phyloP scores from a whole-genome alignment of 2,329 filamentous ascomycete genomes.

The Coniella vitis region DNA sequence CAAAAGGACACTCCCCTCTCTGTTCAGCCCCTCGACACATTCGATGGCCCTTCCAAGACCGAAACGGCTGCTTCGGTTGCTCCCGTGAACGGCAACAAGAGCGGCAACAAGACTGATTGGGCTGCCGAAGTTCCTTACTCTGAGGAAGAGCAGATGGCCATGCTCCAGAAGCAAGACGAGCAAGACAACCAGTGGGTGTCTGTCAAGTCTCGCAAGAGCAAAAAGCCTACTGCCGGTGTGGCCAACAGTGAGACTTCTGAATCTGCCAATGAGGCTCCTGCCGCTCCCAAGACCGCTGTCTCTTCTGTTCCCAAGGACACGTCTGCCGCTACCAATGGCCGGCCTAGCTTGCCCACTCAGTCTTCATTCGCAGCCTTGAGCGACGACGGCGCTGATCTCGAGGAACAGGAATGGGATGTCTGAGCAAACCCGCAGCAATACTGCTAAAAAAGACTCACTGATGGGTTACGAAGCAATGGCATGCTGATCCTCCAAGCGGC shows the following conservation, averaged over 20 bases:
- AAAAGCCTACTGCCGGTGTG: slow-evolving; percentile 33
- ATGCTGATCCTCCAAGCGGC: background rate
- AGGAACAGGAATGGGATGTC: slow-evolving; percentile 46
- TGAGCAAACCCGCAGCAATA: slow-evolving; percentile 17
- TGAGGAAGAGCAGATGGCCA: slow-evolving; percentile 56
- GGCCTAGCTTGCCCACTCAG: slow-evolving; percentile 30
- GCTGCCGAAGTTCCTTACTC: slow-evolving; percentile 44
- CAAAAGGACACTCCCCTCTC: slow-evolving; percentile 28
- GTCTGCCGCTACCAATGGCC: slow-evolving; percentile 23
- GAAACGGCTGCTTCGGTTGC: slow-evolving; percentile 27
- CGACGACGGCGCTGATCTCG: slow-evolving; percentile 32
- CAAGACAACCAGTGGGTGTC: slow-evolving; percentile 51
- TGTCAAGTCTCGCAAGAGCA: slow-evolving; percentile 41
- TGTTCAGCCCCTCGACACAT: slow-evolving; percentile 52
- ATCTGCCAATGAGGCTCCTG: slow-evolving; percentile 18
- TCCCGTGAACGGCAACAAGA: slow-evolving; percentile 25
- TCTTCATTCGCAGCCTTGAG: slow-evolving; percentile 44
- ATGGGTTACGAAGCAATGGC: background rate
- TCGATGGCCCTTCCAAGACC: slow-evolving; percentile 35
- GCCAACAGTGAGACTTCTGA: slow-evolving; percentile 21
- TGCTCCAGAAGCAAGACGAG: slow-evolving; percentile 47
- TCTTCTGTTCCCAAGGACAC: slow-evolving; percentile 15
- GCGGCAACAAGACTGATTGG: slow-evolving; percentile 36
- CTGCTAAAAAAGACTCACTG: background rate
- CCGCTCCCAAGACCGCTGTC: slow-evolving; percentile 17